Evolutionary conservation across 148 eudicot species (phyloP).

Genomic region (Nepenthes mirabilis): DNA sequence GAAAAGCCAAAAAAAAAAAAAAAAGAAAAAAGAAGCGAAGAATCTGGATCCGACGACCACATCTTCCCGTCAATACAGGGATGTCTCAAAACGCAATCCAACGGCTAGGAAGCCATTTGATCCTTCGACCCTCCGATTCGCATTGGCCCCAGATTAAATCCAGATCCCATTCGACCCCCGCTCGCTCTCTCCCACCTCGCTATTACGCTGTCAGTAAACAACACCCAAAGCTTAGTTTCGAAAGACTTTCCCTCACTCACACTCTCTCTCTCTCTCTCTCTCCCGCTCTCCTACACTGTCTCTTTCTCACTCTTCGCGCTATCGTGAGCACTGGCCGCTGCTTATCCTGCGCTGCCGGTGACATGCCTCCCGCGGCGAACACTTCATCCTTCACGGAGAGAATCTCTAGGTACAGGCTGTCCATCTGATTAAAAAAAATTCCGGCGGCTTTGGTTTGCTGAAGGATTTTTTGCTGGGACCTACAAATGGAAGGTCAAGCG

Average conservation of each 20-base stretch:
- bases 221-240: background rate
- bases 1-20: too few relatives aligned
- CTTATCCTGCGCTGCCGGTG: constrained; percentile 17
- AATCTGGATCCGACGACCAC: constrained; percentile 18
- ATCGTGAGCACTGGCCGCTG: constrained; percentile 13
- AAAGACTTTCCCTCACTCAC: constrained; percentile 1
- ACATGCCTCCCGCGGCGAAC: constrained; percentile 17
- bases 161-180: background rate
- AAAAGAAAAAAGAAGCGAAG: too few relatives aligned
- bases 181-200: too few relatives aligned
- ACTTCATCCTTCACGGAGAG: constrained; percentile 4
- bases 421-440: background rate
- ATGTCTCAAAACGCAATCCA: constrained; percentile 12
- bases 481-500: constrained; percentile 42
- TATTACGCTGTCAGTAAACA: too few relatives aligned
- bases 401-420: constrained; percentile 19
- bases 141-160: constrained; percentile 23
- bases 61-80: constrained; percentile 31
- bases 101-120: constrained; percentile 7
- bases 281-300: background rate
- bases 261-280: constrained; percentile 8
- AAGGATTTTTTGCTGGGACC: background rate
- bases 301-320: constrained; percentile 3
- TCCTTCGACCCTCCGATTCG: constrained; percentile 11
- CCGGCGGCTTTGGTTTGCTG: background rate